These are phyloP conservation scores for Neckera pumila DNA, from an alignment of 225 moss, liverwort and hornwort species.

Conservation along the genomic window DNA sequence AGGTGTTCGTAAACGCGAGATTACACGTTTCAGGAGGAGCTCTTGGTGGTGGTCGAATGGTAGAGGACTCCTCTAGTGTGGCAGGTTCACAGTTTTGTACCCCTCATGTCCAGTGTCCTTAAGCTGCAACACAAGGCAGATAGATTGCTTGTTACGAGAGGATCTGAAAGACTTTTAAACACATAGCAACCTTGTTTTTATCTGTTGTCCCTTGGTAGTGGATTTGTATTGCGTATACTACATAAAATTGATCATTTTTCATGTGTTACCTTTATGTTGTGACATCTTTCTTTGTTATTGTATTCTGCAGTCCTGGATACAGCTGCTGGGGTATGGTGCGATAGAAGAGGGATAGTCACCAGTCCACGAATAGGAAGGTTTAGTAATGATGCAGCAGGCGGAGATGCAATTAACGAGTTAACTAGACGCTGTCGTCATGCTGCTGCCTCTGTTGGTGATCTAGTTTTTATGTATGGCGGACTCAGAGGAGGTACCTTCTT, in stretches of 20 bases:
- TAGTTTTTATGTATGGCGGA: constrained; percentile 56
- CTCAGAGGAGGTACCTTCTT: constrained; percentile 46
- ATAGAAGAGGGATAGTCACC: constrained; percentile 45
- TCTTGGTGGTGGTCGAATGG: constrained; percentile 68
- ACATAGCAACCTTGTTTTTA: background rate
- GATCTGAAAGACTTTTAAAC: too few relatives aligned
- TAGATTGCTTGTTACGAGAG: background rate
- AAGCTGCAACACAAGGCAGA: background rate
- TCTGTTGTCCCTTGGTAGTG: background rate
- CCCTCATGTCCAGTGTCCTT: background rate
- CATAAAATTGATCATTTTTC: background rate
- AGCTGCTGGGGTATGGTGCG: constrained; percentile 65
- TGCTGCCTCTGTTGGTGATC: constrained; percentile 51
- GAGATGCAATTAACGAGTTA: constrained; percentile 51
- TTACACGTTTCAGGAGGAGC: constrained; percentile 65
- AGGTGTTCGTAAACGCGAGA: constrained; percentile 66
- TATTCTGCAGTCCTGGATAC: constrained; percentile 49
- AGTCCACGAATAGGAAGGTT: constrained; percentile 50
- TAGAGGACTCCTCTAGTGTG: constrained; percentile 63
- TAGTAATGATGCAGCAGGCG: constrained; percentile 55
- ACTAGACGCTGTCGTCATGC: constrained; percentile 69
- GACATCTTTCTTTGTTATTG: background rate
- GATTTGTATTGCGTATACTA: background rate
- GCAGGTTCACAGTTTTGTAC: constrained; percentile 25
- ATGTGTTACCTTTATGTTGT: background rate